Percentiles rank a stretch among this genome's conserved stretches.
These are phyloP conservation scores for Crithidia acanthocephali DNA, from an alignment of 208 protist species.

Conservation along the genomic window DNA sequence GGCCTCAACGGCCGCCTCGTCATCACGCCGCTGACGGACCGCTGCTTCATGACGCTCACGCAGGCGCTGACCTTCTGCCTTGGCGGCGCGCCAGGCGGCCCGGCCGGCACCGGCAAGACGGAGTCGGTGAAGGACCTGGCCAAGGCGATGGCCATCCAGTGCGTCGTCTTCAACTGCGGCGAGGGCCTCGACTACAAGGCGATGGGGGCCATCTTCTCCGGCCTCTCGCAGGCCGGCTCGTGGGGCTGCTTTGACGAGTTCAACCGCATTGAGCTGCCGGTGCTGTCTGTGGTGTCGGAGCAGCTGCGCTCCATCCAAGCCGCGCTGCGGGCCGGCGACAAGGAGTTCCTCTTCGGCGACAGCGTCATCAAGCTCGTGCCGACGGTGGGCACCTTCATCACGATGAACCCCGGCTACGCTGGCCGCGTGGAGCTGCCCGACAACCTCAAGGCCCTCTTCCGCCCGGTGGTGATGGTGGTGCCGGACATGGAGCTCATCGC, in stretches of 20 bases:
- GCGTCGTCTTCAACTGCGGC: constrained; percentile 99
- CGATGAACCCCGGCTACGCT: constrained; percentile 99
- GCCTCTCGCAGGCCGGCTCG: constrained; percentile 96
- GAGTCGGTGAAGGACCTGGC: constrained; percentile 99
- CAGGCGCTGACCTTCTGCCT: constrained; percentile 98
- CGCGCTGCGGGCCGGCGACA: constrained; percentile 86
- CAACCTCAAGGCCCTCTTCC: constrained; percentile 99
- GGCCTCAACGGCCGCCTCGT: constrained; percentile 99
- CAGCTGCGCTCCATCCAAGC: constrained; percentile 98
- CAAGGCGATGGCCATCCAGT: constrained; percentile 97
- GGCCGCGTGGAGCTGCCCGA: constrained; percentile 98
- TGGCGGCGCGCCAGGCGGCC: constrained; percentile 96
- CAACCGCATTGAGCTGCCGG: constrained; percentile 99
- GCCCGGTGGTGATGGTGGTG: constrained; percentile 99
- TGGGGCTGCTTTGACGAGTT: constrained; percentile 99
- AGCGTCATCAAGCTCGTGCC: constrained; percentile 88
- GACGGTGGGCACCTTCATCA: constrained; percentile 98
- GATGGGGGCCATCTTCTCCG: constrained; percentile 98
- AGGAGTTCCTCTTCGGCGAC: constrained; percentile 94
- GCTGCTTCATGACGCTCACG: constrained; percentile 99
- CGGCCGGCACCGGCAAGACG: constrained; percentile 97
- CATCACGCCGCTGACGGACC: constrained; percentile 99
- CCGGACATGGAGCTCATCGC: constrained; percentile 98
- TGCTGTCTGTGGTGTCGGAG: constrained; percentile 98
- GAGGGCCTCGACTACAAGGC: constrained; percentile 99